These are phyloP conservation scores for Brassica carinata DNA, from an alignment of 345 rosid species.

Conservation along the genomic window DNA sequence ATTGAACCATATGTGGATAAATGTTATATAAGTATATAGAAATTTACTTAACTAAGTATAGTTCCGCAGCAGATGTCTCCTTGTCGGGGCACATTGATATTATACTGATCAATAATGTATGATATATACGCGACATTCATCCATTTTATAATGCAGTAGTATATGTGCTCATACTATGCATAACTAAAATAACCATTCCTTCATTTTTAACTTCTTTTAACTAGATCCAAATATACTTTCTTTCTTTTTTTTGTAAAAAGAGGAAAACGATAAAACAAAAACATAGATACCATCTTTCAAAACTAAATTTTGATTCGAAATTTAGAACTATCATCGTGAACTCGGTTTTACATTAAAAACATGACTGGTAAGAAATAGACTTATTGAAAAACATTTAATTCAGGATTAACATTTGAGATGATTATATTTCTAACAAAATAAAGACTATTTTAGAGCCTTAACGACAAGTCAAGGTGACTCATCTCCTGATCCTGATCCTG, in stretches of 20 bases:
- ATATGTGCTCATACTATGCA: constrained; percentile 5
- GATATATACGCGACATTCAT: constrained; percentile 37
- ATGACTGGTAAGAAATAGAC: constrained; percentile 12
- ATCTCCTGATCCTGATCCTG: constrained; percentile 83
- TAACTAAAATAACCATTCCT: constrained; percentile 9
- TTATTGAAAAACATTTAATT: background rate
- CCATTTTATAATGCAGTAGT: constrained; percentile 32
- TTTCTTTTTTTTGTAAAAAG: background rate
- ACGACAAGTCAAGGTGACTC: constrained; percentile 73
- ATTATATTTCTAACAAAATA: constrained; percentile 28
- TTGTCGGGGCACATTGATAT: constrained; percentile 44
- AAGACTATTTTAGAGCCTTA: constrained; percentile 59
- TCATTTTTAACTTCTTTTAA: background rate
- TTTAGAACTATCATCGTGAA: constrained; percentile 21
- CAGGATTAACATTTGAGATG: constrained; percentile 23
- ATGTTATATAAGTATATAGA: constrained; percentile 18
- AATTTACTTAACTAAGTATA: constrained; percentile 27
- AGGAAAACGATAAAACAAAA: background rate
- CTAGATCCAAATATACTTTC: too few species aligned
- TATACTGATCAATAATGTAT: constrained; percentile 37
- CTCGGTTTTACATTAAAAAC: constrained; percentile 5
- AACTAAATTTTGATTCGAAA: constrained; percentile 21
- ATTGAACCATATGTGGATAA: constrained; percentile 17
- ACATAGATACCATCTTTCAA: constrained; percentile 1
- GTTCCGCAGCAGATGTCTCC: constrained; percentile 42